Base-by-base conservation (phyloP, 139 green algal species). In the Coccomyxa sp. region DNA sequence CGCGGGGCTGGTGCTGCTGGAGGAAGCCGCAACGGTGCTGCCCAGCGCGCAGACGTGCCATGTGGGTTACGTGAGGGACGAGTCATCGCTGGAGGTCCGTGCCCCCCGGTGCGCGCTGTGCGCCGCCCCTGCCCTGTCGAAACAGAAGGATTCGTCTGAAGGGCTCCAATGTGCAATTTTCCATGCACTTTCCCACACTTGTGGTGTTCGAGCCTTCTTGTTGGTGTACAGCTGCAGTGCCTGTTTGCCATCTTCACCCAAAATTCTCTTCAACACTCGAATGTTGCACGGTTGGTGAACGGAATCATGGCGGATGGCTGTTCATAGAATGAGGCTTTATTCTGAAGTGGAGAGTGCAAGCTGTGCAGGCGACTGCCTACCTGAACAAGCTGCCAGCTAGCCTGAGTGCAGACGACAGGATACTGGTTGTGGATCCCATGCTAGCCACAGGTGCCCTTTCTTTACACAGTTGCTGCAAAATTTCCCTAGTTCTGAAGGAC, bases 311-410 rank as follows among this genome's bases (percentile, higher is more conserved):
- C 38, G 3, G 38, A 51, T 51, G 38, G 7, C 38, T n/a, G 38
- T 51, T 11, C 38, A 51, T 7, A 51, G 38, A 7, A 51, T 7
- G 7, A 51, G 7, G 38, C 38, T 51, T 51, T 7, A 51, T 51
- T 51, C 38, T 51, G 38, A 51, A 51, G 38, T 51, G 38, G 38
- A 11, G 38, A 7, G 38, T 51, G 38, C 38, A 51, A 51, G 38
- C 38, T 51, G 14, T 90, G 83, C 91, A 97, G 92, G 93, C 95
- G 28, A 86, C 79, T 0, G 82, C 89, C 21, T 99, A 99, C 88
- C 85, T 99, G 25, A 99, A 99, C 92, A 98, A 98, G 89, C 92
- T 99, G 57, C 96, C 96, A 14, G 82, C 81, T 3, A 85, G 30
- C 10, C 93, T 98, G 45, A 74, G 77, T 1, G 13, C 81, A 3